Base-by-base conservation (phyloP, 768 basidiomycete species). In the Porpolomopsis calyptriformis region DNA sequence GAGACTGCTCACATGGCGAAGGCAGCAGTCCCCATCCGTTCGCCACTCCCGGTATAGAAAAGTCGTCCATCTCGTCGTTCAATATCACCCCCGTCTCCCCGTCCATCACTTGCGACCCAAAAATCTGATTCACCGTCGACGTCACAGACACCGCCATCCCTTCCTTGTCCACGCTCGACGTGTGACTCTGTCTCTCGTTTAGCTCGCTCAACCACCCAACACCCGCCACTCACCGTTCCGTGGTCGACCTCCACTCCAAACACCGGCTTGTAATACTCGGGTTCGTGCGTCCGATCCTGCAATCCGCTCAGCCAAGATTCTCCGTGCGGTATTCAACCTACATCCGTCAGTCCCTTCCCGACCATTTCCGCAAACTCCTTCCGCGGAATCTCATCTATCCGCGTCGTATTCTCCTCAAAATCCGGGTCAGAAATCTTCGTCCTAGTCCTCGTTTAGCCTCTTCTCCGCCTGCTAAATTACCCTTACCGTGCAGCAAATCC, bases 61-160 rank as follows among this genome's bases (percentile, higher is more conserved):
- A 97, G 61, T 98, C 94, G 51, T 91, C 88, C 85, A 90, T 87
- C 76, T 94, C 88, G 56, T 98, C 80, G 55, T 97, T 97, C 34
- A 97, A 63, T 42, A 98, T 74, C 23, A 98, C 72, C 0, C 94
- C 93, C 0, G 92, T 96, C 43, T 79, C 73, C 0, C 85, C 75
- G 61, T 94, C 91, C 52, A 94, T 69, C 1, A 97, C 86, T 47
- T 73, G 76, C 2, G 88, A 92, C 12, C 93, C 94, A 62, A 94
- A 98, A 14, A 93, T 68, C 0, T 83, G 64, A 60, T 98, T 98
- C 38, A 97, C 82, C 0, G 93, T 93, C 3, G 86, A 82, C 1
- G 93, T 96, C 26, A 97, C 56, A 12, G 85, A 62, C 4, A 91
- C 88, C 0, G 84, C 91, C 76, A 93, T 90, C 16, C 90, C 90